A percentile compares a stretch with the other conserved stretches of the same genome.
phyloP scores from a whole-genome alignment of 768 basidiomycete species.

The Hygrophorus pudorinus region DNA sequence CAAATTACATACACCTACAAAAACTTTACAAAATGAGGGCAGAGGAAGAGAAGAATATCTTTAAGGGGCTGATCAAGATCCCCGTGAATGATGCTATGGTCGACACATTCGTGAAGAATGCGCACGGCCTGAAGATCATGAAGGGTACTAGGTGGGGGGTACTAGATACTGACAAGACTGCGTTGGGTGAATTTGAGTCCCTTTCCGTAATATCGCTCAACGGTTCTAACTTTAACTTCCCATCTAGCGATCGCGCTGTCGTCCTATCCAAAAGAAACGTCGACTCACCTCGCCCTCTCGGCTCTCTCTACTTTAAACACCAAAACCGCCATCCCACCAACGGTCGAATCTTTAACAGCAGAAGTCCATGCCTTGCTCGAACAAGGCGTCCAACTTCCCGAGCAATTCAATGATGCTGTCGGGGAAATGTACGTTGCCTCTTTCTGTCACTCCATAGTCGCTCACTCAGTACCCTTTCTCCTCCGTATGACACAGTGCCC shows the following conservation, averaged over 20 bases:
- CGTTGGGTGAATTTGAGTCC: slow-evolving; percentile 33
- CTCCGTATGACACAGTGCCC: slow-evolving; percentile 41
- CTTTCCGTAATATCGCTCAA: background rate
- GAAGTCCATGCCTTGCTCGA: slow-evolving; percentile 45
- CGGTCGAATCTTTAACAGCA: slow-evolving; percentile 40
- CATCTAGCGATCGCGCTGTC: slow-evolving; percentile 30
- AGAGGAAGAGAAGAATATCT: slow-evolving; percentile 50
- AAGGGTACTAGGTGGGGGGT: slow-evolving; percentile 53
- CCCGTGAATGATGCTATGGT: slow-evolving; percentile 43
- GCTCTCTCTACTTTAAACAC: slow-evolving; percentile 15
- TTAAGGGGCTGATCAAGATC: slow-evolving; percentile 39
- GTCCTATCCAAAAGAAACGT: slow-evolving; percentile 41
- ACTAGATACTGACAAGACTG: slow-evolving; percentile 37
- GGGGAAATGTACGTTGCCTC: slow-evolving; percentile 70
- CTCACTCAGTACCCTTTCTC: background rate
- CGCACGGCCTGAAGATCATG: slow-evolving; percentile 61
- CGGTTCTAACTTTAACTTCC: slow-evolving; percentile 5
- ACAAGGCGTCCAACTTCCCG: slow-evolving; percentile 37
- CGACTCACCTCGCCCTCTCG: slow-evolving; percentile 59
- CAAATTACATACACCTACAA: slow-evolving; percentile 76
- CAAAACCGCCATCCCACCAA: slow-evolving; percentile 26
- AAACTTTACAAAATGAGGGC: slow-evolving; percentile 75
- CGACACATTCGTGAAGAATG: slow-evolving; percentile 72
- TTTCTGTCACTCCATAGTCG: background rate
- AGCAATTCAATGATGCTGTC: slow-evolving; percentile 46